phyloP scores from a whole-genome alignment of 2,329 filamentous ascomycete species.

The Uncinocarpus reesii region DNA sequence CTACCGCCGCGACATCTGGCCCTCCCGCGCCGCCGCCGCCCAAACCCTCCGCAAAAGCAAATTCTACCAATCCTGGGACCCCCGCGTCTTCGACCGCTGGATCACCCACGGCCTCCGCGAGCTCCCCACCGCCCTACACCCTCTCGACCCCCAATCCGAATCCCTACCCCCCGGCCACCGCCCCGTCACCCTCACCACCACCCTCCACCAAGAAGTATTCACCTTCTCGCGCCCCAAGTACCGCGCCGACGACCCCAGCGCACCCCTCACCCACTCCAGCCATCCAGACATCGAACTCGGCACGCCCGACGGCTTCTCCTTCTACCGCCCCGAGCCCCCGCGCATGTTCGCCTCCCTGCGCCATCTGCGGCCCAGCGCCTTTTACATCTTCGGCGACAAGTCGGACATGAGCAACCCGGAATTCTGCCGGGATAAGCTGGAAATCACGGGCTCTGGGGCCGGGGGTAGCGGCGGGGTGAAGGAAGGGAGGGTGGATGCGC shows the following conservation, averaged over 20 bases:
- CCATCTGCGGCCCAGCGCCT: constrained; percentile 36
- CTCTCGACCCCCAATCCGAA: constrained; percentile 19
- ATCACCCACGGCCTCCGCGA: constrained; percentile 64
- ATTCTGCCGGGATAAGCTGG: constrained; percentile 34
- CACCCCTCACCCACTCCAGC: constrained; percentile 33
- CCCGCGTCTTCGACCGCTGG: constrained; percentile 65
- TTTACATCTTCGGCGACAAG: constrained; percentile 38
- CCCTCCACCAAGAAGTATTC: constrained; percentile 74
- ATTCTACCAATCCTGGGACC: constrained; percentile 78
- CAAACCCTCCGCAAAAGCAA: constrained; percentile 55
- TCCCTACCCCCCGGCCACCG: constrained; percentile 54
- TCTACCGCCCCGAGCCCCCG: constrained; percentile 37
- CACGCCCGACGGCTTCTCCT: constrained; percentile 27
- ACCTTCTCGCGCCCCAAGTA: constrained; percentile 41
- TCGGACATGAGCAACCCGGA: constrained; percentile 34
- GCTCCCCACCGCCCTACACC: constrained; percentile 49
- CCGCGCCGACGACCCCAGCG: constrained; percentile 42
- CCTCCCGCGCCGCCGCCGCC: constrained; percentile 58
- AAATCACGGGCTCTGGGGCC: constrained; percentile 31
- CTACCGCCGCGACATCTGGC: constrained; percentile 70
- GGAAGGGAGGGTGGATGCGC: constrained; percentile 57
- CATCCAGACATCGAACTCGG: constrained; percentile 35
- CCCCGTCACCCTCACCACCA: constrained; percentile 61
- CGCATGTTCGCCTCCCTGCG: constrained; percentile 33
- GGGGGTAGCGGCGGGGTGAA: constrained; percentile 45